A percentile compares a stretch with the other conserved stretches of the same genome.
These are phyloP conservation scores for Hypoxylon sp. DNA, from an alignment of 2,329 filamentous ascomycete species.

Conservation along the genomic window DNA sequence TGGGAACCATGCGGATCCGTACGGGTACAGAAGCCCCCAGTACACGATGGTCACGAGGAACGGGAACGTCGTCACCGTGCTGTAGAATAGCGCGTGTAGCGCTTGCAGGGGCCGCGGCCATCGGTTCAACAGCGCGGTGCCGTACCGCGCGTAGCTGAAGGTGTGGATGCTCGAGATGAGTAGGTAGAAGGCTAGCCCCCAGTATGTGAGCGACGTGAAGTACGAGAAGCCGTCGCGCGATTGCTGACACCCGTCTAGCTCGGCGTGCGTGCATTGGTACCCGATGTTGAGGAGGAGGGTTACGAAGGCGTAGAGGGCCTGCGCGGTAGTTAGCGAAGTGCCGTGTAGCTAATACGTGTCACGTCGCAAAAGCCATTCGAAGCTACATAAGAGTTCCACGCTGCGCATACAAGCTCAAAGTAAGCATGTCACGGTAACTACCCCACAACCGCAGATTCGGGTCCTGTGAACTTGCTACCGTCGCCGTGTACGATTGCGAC, in stretches of 20 bases:
- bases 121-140: constrained; percentile 68
- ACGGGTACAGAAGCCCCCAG: constrained; percentile 77
- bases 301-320: constrained; percentile 76
- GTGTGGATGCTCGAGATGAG: constrained; percentile 78
- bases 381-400: not conserved
- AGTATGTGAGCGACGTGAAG: constrained; percentile 87
- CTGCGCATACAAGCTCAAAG: not conserved
- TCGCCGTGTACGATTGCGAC: not conserved
- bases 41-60: constrained; percentile 80
- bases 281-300: constrained; percentile 78
- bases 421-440: not conserved
- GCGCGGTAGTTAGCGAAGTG: constrained; percentile 11
- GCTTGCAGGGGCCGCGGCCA: constrained; percentile 74
- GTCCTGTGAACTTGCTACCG: not conserved
- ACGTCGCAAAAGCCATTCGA: not conserved
- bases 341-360: not conserved
- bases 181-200: constrained; percentile 86
- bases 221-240: constrained; percentile 78
- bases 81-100: constrained; percentile 75
- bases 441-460: too few relatives aligned
- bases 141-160: constrained; percentile 71
- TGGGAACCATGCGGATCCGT: constrained; percentile 73
- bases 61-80: constrained; percentile 73
- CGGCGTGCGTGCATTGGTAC: constrained; percentile 70
- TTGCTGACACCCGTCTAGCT: constrained; percentile 59